A percentile compares a stretch with the other conserved stretches of the same genome.
These are phyloP conservation scores for Xylaria sp. DNA, from an alignment of 2,329 filamentous ascomycete genomes.

Conservation along the genomic window DNA sequence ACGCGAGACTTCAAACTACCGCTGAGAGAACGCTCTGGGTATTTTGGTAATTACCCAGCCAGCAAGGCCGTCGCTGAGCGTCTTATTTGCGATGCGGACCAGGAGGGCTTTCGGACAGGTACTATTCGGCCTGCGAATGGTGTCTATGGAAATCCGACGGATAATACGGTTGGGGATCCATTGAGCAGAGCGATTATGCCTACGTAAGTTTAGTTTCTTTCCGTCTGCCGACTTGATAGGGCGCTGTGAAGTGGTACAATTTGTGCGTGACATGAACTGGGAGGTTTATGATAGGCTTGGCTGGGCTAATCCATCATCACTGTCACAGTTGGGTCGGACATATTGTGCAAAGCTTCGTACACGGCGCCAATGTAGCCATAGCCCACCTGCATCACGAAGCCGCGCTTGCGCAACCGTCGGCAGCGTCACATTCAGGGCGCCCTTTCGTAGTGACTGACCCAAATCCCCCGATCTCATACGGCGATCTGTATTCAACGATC, in stretches of 20 bases:
- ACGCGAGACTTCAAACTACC: constrained; percentile 51
- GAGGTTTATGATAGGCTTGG: background rate
- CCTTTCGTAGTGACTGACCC: constrained; percentile 51
- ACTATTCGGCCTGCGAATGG: constrained; percentile 58
- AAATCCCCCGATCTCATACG: constrained; percentile 48
- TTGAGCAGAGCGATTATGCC: constrained; percentile 46
- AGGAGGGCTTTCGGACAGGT: constrained; percentile 52
- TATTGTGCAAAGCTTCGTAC: constrained; percentile 49
- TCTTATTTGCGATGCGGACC: constrained; percentile 50
- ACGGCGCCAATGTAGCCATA: constrained; percentile 49
- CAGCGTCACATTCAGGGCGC: constrained; percentile 43
- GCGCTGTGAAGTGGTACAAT: background rate
- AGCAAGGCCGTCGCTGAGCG: constrained; percentile 59
- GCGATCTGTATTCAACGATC: constrained; percentile 45
- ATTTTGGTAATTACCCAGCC: constrained; percentile 57
- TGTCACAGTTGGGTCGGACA: constrained; percentile 45
- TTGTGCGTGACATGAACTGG: no score
- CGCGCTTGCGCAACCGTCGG: constrained; percentile 40
- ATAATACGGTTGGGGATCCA: constrained; percentile 52
- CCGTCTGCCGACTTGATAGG: background rate
- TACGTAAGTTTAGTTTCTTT: constrained; percentile 46
- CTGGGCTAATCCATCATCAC: constrained; percentile 1
- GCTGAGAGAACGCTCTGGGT: constrained; percentile 48
- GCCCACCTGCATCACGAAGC: constrained; percentile 51
- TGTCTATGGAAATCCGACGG: constrained; percentile 57